Conservation (phyloP, 129 eudicot species). For the Solidago caesia region DNA sequence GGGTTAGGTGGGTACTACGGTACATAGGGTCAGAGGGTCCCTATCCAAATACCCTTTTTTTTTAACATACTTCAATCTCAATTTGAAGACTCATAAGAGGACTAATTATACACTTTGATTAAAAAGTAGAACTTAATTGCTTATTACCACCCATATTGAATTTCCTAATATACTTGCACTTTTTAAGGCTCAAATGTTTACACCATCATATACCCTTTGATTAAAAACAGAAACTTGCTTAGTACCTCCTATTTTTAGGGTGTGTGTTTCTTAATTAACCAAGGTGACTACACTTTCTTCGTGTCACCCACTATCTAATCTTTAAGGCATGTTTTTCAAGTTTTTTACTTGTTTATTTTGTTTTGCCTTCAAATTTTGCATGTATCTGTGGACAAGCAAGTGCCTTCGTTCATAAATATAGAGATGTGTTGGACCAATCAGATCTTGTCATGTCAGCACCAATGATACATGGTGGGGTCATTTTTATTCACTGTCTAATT, state of each 20-base stretch:
- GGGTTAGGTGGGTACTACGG: too few relatives aligned
- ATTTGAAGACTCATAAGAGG: not conserved
- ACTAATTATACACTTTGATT: not conserved
- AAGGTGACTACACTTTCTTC: slow-evolving; percentile 14
- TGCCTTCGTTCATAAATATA: not conserved
- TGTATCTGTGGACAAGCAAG: not conserved
- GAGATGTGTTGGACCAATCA: slow-evolving; percentile 24
- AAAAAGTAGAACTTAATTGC: not conserved
- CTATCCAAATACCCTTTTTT: too few relatives aligned
- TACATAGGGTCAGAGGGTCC: too few relatives aligned
- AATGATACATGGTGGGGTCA: slow-evolving; percentile 20
- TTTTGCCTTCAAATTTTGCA: not conserved
- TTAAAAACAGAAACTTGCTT: slow-evolving; percentile 18
- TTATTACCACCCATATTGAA: not conserved
- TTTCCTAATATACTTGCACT: slow-evolving; percentile 32
- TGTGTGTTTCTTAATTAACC: slow-evolving; percentile 27
- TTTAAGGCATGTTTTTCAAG: slow-evolving; percentile 5
- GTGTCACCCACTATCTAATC: slow-evolving; percentile 34
- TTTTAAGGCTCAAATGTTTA: slow-evolving; percentile 28
- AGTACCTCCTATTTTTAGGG: slow-evolving; percentile 33
- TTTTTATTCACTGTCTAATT: not conserved
- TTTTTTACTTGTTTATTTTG: not conserved
- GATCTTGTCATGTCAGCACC: slow-evolving; percentile 31
- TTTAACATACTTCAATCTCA: not conserved
- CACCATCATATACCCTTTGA: slow-evolving; percentile 24